Evolutionary conservation across 129 eudicot species (phyloP), one percentile per base, ranked within the genome.

Genomic region (Sambucus nigra): DNA sequence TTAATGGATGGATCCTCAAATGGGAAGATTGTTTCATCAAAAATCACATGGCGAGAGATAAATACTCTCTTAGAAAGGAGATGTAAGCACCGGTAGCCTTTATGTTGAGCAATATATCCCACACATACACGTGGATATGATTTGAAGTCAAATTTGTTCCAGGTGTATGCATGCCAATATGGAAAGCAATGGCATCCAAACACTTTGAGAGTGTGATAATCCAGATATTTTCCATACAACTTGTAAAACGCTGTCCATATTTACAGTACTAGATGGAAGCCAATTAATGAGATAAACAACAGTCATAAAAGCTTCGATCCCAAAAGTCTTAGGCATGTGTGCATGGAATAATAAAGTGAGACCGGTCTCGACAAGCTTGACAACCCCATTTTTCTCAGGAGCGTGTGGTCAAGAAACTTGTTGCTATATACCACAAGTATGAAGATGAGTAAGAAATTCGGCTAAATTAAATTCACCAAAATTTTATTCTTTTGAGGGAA

Each of bases 331-430:
- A 8, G 69, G 22, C 12, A 32, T 14, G 27, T 25, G 25, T 0
- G 51, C 32, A 17, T 64, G 17, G 11, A 19, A 51, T 7, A 64
- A 40, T 2, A 64, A 10, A 3, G 69, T 15, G 5, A 38, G n/a
- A 5, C 32, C 61, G 15, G 29, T 51, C 16, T 64, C 69, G 14
- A 15, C 19, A 0, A 64, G 4, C 19, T 64, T 53, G 0, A 42
- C 50, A 17, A 15, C 15, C 2, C 52, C 61, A 41, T 64, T 53
- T 17, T 64, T 51, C 11, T 18, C 16, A 1, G 51, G 69, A 5
- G 69, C 53, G 19, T 41, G 5, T 3, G 69, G 61, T 1, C 60
- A 26, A 17, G 69, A 64, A 0, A 20, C 0, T 7, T 16, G 45
- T 6, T 61, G 66, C 0, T 32, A 21, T 2, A 61, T 61, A 1